Base-by-base conservation (phyloP, 768 basidiomycete genomes). In the Tulasnella sp. region DNA sequence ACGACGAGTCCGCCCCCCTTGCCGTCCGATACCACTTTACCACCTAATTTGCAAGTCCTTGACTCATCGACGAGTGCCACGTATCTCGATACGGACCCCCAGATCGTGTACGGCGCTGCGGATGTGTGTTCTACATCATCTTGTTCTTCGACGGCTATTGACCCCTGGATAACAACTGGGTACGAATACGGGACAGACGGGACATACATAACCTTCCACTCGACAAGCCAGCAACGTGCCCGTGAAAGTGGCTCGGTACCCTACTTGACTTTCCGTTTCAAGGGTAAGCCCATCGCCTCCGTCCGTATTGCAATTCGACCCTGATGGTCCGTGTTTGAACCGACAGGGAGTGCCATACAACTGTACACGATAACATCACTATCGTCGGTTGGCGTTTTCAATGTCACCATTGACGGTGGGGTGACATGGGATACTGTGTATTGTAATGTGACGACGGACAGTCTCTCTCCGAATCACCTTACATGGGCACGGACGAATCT, bases 151-250 rank as follows among this genome's bases (percentile, higher is more conserved):
- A 35, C 27, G 6, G 23, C 48, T 6, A 27, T 34, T 31, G 12
- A 25, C 27, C 48, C 48, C 17, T 49, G 48, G 48, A 35, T 25
- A 5, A 29, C 48, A n/a, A 49, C 48, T 49, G n/a, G 48, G 48
- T n/a, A 27, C 32, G 21, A 49, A 35, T 17, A 49, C 48, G 17
- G 17, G 15, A 5, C 17, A n/a, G 34, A 17, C 8, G 34, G 15
- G 17, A 5, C 21, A 6, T 49, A 27, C 34, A n/a, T 49, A 8
- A 49, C 48, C 7, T 49, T 19, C 29, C 48, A 49, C 17, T 5
- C 48, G 6, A 49, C 48, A 27, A 49, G 29, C 32, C 48, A 49
- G 29, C 17, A 15, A 27, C 48, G 17, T 12, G 48, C 48, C 17
- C 21, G 48, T 23, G 48, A 49, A n/a, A 31, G 8, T 17, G 8